These are phyloP conservation scores for Backusella parvicylindrica DNA, from an alignment of 192 early-diverging fungal genomes.

Conservation along the genomic window DNA sequence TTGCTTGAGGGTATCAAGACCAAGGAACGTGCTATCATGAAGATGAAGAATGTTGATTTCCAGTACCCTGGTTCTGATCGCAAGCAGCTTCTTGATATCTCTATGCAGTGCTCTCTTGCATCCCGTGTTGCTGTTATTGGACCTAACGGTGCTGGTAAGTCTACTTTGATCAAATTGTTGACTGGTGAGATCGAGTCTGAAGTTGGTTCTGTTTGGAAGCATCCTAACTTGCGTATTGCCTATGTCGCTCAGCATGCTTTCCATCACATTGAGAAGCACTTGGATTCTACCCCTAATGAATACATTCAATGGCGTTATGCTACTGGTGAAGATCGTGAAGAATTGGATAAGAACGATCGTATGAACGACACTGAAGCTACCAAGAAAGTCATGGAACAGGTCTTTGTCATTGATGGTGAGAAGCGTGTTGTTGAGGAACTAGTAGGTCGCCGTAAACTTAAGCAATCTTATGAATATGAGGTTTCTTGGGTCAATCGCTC, in stretches of 20 bases:
- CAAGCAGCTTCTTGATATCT: conserved; percentile 58
- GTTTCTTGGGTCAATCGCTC: conserved; percentile 64
- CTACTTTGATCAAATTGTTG: conserved; percentile 71
- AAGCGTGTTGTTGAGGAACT: conserved; percentile 64
- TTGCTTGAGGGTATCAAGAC: conserved; percentile 73
- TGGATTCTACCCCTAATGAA: conserved; percentile 70
- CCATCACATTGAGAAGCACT: conserved; percentile 81
- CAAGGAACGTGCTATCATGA: conserved; percentile 74
- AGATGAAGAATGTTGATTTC: conserved; percentile 70
- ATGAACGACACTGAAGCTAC: conserved; percentile 67
- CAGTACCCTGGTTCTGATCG: conserved; percentile 63
- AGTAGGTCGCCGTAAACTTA: conserved; percentile 75
- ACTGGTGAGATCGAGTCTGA: conserved; percentile 68
- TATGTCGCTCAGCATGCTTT: conserved; percentile 87
- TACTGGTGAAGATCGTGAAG: conserved; percentile 75
- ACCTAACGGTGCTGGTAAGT: conserved; percentile 74
- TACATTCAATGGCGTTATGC: conserved; percentile 84
- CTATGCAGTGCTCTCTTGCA: conserved; percentile 61
- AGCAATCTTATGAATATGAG: conserved; percentile 83
- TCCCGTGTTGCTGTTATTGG: conserved; percentile 81
- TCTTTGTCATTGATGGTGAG: conserved; percentile 49
- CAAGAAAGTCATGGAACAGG: conserved; percentile 51
- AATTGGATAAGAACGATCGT: conserved; percentile 69
- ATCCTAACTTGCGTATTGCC: conserved; percentile 62
- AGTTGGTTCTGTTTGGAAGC: conserved; percentile 60